Evolutionary conservation across 208 protist genomes (phyloP), one percentile per base, ranked within the genome.

Genomic region (Acanthamoeba healyi): DNA sequence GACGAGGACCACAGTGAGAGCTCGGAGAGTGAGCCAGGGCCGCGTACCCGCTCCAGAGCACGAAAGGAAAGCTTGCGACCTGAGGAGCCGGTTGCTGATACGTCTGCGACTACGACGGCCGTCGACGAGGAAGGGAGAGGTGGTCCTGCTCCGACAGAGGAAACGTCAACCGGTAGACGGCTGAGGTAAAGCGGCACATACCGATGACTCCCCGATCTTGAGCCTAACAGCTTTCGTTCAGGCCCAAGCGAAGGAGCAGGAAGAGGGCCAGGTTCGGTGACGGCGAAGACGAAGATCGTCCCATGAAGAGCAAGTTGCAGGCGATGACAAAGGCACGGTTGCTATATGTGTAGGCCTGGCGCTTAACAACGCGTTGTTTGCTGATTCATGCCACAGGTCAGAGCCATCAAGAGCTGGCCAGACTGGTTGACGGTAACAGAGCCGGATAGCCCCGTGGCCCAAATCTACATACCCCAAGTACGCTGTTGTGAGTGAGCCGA

Each of bases 381-480:
- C 29, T 5, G 19, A 19, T 40, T n/a, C 40, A 5, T 19, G 5
- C 10, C 56, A 29, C 22, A 92, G 56, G 40, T 61, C 9, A 82
- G 36, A 29, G 81, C 7, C 1, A 81, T 93, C 29, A 79, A 40
- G 42, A n/a, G 63, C 5, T 93, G 88, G 88, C 88, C 88, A 6
- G 51, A 56, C 22, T 93, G 88, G 88, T 44, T 93, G 1, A 93
- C 88, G 0, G 34, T 29, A n/a, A 82, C 65, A 0, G 58, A 81
- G 89, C 54, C 63, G 15, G 63, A 92, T 36, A 63, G 81, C 17
- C 51, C 56, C 0, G 38, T 91, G 0, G 40, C 12, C 7, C 88
- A 49, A 32, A 5, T 29, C 49, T 93, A 82, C 32, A 58, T 93
- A 1, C 88, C 88, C 0, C 88, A 93, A 61, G 88, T 93, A 74